Conservation (phyloP, 495 filamentous ascomycete species). For the Astrothelium macrocarpum region DNA sequence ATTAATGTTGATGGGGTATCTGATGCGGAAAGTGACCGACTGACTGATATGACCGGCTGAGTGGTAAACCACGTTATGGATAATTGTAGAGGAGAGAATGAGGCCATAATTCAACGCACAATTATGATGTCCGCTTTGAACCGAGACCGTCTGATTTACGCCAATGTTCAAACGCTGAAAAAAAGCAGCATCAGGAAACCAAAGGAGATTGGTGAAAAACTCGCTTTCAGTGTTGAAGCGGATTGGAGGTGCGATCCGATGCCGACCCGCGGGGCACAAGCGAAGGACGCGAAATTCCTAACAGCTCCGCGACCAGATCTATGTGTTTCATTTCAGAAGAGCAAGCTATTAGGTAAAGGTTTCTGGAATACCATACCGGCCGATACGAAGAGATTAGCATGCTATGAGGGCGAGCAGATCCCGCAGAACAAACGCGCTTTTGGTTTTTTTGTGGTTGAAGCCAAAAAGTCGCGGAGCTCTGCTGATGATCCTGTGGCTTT, state of each 20-base stretch:
- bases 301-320: not conserved
- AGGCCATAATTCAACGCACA: not conserved
- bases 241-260: not conserved
- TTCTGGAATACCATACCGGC: not conserved
- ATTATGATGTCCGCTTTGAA: not conserved
- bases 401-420: not conserved
- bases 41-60: too few relatives aligned
- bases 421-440: not conserved
- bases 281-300: not conserved
- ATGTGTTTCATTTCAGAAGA: not conserved
- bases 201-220: not conserved
- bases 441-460: slow-evolving; percentile 4
- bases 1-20: too few relatives aligned
- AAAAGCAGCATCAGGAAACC: not conserved
- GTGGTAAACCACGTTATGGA: too few relatives aligned
- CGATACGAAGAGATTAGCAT: not conserved
- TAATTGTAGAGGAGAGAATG: slow-evolving; percentile 4
- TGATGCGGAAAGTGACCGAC: too few relatives aligned
- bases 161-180: not conserved
- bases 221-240: not conserved
- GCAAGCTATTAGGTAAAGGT: not conserved
- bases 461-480: not conserved
- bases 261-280: not conserved
- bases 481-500: not conserved
- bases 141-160: not conserved